Conservation (phyloP, 768 basidiomycete species). For the Kwoniella sp. region DNA sequence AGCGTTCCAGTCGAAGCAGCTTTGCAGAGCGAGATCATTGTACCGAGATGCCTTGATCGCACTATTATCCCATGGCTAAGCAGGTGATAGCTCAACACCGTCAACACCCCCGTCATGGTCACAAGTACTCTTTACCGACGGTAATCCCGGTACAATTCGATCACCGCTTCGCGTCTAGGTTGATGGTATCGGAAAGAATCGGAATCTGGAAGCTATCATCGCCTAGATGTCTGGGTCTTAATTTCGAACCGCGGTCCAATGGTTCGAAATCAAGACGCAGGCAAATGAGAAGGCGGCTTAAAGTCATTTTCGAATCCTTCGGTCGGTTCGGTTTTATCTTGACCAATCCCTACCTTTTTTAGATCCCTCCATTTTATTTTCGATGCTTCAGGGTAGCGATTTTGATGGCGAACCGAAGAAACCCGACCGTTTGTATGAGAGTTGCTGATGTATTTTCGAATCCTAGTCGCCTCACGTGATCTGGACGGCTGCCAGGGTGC, state of each 20-base stretch:
- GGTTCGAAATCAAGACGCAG: slow-evolving; percentile 7
- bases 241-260: slow-evolving; percentile 9
- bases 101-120: neutral
- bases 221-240: too few relatives aligned
- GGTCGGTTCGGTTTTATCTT: slow-evolving; percentile 12
- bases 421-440: slow-evolving; percentile 1
- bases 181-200: slow-evolving; percentile 7
- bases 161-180: neutral
- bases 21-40: neutral
- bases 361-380: neutral
- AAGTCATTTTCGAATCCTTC: slow-evolving; percentile 18
- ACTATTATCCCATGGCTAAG: too few relatives aligned
- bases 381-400: slow-evolving; percentile 5
- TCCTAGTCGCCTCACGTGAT: neutral
- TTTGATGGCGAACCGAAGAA: neutral
- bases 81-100: neutral
- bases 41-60: neutral
- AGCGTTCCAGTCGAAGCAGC: too few relatives aligned
- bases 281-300: neutral
- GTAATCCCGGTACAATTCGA: slow-evolving; percentile 6
- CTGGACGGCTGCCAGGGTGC: neutral
- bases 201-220: slow-evolving; percentile 1
- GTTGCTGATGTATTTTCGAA: slow-evolving; percentile 2
- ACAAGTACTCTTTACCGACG: neutral
- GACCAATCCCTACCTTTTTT: slow-evolving; percentile 4